Base-by-base conservation (phyloP, 176 grass and related monocot species). In the Alopecurus myosuroides region DNA sequence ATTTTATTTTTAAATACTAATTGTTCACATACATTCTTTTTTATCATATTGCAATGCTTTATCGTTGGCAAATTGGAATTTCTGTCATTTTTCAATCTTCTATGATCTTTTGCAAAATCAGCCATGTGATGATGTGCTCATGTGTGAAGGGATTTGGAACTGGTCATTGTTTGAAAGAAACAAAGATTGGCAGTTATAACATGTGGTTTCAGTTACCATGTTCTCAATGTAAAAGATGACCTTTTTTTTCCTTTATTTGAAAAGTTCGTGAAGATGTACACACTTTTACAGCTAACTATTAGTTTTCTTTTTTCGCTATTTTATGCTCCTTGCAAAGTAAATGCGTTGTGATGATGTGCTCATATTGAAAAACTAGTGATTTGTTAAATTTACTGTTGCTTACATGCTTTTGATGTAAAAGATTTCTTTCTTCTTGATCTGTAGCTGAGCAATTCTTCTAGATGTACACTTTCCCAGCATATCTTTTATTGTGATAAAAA, bases 401-500 rank as follows among this genome's bases (percentile, higher is more conserved):
- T 33, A 13, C 7, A 49, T 34, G 42, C 20, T 76, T 71, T 76
- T 7, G 35, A 62, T 78, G 46, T 63, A 45, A 44, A 44, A 33
- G 15, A 34, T 37, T 8, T 74, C 39, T 30, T 74, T 74, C 23
- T 55, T 30, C 14, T 52, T n/a, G 1, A 44, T 62, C 14, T 31
- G 30, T 42, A 45, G 1, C 12, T 33, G 65, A 50, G 60, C 60
- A 76, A 31, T 70, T 33, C 42, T 55, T 53, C 15, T 56, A 74
- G 39, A n/a, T 29, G 13, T 78, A 48, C 17, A 63, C 17, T 42
- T 60, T 26, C 15, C 46, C 39, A 39, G 9, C 53, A 58, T 25
- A 49, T 35, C 15, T 22, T 34, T 63, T 36, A 77, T 49, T 36
- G 28, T 44, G 82, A 44, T 61, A 77, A 84, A 53, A 77, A 84